Evolutionary conservation across 768 basidiomycete genomes (phyloP), one percentile per base, ranked within the genome.

Genomic region (Boletales sp.): DNA sequence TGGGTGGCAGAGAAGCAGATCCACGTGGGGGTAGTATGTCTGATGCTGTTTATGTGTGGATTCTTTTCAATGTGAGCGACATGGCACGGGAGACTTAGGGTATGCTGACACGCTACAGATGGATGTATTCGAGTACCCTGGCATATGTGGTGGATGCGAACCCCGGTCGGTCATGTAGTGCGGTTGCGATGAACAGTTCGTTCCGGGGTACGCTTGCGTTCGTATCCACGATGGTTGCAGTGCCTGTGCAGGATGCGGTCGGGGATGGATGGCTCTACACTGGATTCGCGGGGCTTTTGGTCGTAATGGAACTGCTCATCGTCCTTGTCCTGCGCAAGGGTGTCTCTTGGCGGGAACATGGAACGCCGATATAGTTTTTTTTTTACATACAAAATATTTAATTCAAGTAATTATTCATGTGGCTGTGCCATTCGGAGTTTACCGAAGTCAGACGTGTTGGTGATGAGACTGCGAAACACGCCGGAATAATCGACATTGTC

Each of bases 81-180:
- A 42, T 24, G 36, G 12, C 30, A 38, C 30, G 27, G 19, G 29
- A 27, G 10, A 14, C 42, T 45, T 18, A 21, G 29, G 17, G 18
- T 21, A 19, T 47, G 35, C 51, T 50, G 47, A 51, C 31, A 36
- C 37, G 24, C 47, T 50, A 3, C 51, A 82, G 79, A 57, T 74
- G 74, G 68, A 80, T 84, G 42, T 86, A 87, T 61, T 69, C 82
- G 14, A 81, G 82, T 43, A 85, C 87, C 0, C 69, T 94, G 29
- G 86, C 92, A 0, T 94, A 93, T 58, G 74, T 94, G 31, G 90
- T 94, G 14, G 92, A 97, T 58, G 82, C 90, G 5, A 97, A 94
- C 63, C 73, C 75, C 7, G 93, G 92, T 9, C 79, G 87, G 27
- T 88, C 88, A 2, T 82, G 86, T 5, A 81, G 81, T 3, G 90